phyloP scores from a whole-genome alignment of 208 protist species.

The Leishmania turanica region DNA sequence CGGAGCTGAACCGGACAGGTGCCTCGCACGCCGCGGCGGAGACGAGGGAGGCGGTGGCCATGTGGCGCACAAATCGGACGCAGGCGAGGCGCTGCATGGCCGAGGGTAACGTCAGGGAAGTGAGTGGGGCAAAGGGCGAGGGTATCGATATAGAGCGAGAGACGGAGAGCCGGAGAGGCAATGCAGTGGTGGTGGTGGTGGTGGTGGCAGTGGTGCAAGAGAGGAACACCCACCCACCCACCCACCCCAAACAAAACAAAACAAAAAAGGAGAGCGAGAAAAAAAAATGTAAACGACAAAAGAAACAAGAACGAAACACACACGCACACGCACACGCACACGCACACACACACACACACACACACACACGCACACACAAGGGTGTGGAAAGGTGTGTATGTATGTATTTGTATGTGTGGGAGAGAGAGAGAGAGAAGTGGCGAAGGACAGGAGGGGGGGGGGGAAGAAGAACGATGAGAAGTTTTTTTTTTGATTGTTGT shows the following conservation, averaged over 20 bases:
- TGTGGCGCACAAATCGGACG: conserved; percentile 9
- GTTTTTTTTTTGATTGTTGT: too few species aligned
- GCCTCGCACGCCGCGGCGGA: conserved; percentile 13
- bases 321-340: too few species aligned
- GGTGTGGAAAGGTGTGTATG: too few species aligned
- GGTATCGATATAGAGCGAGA: background rate
- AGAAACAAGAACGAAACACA: background rate
- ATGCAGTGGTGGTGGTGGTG: background rate
- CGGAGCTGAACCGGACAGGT: conserved; percentile 14
- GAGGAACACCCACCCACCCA: background rate
- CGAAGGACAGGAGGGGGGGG: background rate
- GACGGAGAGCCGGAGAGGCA: background rate
- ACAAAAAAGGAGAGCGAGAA: background rate
- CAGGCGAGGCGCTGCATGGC: conserved; percentile 23
- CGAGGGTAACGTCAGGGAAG: background rate
- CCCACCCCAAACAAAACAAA: background rate
- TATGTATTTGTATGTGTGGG: too few species aligned
- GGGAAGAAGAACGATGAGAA: too few species aligned
- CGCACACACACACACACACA: too few species aligned
- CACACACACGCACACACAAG: too few species aligned
- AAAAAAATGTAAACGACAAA: background rate
- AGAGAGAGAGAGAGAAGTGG: background rate
- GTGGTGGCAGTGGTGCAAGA: background rate
- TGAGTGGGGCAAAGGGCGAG: background rate
- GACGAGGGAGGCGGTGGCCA: conserved; percentile 4